Evolutionary conservation across 306 rosid species (phyloP).

Genomic region (Hippophae rhamnoides): DNA sequence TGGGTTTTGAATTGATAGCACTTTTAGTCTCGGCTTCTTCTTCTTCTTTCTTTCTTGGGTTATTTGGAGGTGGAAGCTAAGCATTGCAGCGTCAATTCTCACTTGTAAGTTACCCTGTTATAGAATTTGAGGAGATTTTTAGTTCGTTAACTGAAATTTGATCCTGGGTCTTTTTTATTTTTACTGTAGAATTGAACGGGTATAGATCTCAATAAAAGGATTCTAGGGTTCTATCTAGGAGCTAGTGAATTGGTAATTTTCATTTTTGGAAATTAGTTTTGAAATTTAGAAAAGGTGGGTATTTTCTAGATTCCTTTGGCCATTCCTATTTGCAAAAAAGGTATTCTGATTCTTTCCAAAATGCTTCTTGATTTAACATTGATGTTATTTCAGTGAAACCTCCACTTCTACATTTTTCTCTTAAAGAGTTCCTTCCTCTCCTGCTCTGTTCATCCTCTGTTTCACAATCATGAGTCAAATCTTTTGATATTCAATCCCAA

Average conservation of each 20-base stretch:
- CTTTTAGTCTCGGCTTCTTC: conserved; percentile 12
- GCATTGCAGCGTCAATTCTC: conserved; percentile 7
- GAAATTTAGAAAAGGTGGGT: conserved; percentile 37
- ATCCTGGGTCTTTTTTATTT: conserved; percentile 17
- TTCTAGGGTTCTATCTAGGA: conserved; percentile 26
- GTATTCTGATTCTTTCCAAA: conserved; percentile 74
- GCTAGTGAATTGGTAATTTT: conserved; percentile 12
- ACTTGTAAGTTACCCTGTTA: not conserved
- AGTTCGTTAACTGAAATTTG: not conserved
- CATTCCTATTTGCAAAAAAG: conserved; percentile 28
- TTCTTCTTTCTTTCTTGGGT: conserved; percentile 34
- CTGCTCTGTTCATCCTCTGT: conserved; percentile 22
- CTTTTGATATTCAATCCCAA: conserved; percentile 1
- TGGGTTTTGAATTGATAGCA: conserved; percentile 9
- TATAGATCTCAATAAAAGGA: conserved; percentile 34
- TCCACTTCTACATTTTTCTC: conserved; percentile 33
- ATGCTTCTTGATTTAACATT: conserved; percentile 55
- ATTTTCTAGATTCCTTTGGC: conserved; percentile 60
- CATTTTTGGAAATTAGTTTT: conserved; percentile 24
- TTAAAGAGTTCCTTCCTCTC: conserved; percentile 8
- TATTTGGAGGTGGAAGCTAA: conserved; percentile 19
- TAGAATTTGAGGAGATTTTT: not conserved
- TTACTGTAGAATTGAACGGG: conserved; percentile 8
- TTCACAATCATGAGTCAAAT: conserved; percentile 8
- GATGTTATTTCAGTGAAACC: conserved; percentile 38